These are phyloP conservation scores for Leccinum uliginosum DNA, from an alignment of 768 basidiomycete genomes.

Conservation along the genomic window DNA sequence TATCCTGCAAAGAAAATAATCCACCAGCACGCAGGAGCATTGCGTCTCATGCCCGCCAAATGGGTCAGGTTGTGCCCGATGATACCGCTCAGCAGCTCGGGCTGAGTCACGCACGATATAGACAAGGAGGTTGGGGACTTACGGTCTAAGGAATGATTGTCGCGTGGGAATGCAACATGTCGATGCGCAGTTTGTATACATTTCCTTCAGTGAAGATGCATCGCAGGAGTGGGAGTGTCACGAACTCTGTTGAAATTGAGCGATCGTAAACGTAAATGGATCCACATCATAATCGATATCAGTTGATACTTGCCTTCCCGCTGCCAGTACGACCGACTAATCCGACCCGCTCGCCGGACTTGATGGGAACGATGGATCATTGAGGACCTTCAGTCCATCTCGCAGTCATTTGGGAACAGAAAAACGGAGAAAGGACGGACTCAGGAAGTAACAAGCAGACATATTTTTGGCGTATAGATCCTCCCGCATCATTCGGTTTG, in stretches of 20 bases:
- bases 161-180: not conserved
- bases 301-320: not conserved
- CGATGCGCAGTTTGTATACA: not conserved
- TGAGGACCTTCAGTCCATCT: conserved; percentile 1
- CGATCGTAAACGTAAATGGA: not conserved
- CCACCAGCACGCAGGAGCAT: too few relatives aligned
- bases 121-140: too few relatives aligned
- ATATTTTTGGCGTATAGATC: conserved; percentile 4
- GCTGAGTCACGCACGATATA: too few relatives aligned
- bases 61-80: too few relatives aligned
- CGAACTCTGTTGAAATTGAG: not conserved
- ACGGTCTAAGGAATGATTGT: not conserved
- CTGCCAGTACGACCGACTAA: conserved; percentile 2
- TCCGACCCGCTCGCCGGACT: conserved; percentile 1
- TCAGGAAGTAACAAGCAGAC: conserved; percentile 1
- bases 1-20: too few relatives aligned
- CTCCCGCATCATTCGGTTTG: not conserved
- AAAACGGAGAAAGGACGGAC: not conserved
- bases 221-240: conserved; percentile 3
- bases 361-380: not conserved
- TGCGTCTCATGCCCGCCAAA: too few relatives aligned
- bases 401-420: not conserved
- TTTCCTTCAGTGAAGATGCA: conserved; percentile 1
- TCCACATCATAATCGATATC: too few relatives aligned
- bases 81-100: too few relatives aligned